Percentiles rank a stretch among this genome's conserved stretches.
phyloP scores from a whole-genome alignment of 2,329 filamentous ascomycete genomes.

The Aureobasidium namibiae region DNA sequence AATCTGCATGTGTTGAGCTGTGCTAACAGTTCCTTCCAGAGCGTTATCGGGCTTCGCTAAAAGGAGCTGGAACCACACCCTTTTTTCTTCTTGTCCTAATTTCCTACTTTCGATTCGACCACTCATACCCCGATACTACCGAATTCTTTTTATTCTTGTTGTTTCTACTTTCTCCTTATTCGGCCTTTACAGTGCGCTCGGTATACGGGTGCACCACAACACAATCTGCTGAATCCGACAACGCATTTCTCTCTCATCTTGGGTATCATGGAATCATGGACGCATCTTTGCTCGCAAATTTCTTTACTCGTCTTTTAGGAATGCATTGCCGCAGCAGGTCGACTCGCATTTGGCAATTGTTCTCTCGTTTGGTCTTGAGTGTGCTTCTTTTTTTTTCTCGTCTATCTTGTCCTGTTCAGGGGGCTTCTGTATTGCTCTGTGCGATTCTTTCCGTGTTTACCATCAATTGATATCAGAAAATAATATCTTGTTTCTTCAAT shows the following conservation, averaged over 20 bases:
- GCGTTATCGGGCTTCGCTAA: slow-evolving; percentile 21
- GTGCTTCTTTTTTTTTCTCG: background rate
- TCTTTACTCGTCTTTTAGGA: background rate
- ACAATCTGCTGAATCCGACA: background rate
- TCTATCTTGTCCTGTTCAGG: background rate
- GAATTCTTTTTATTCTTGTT: slow-evolving; percentile 7
- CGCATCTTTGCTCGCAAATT: background rate
- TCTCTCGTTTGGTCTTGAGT: too few relatives aligned
- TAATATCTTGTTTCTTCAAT: background rate
- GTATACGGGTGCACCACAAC: background rate
- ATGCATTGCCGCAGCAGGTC: background rate
- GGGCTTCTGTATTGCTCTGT: background rate
- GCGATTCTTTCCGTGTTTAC: background rate
- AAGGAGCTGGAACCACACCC: background rate
- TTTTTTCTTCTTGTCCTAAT: background rate
- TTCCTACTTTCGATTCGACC: slow-evolving; percentile 8
- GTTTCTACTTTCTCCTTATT: background rate
- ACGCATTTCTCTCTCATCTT: background rate
- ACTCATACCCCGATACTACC: slow-evolving; percentile 10
- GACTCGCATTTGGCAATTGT: background rate
- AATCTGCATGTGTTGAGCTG: background rate
- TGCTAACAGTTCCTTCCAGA: slow-evolving; percentile 13
- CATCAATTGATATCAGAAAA: background rate
- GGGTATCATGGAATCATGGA: slow-evolving; percentile 5
- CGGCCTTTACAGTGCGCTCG: background rate